Conservation (phyloP, 108 stramenopile species). For the Pseudonitzschia pungens region DNA sequence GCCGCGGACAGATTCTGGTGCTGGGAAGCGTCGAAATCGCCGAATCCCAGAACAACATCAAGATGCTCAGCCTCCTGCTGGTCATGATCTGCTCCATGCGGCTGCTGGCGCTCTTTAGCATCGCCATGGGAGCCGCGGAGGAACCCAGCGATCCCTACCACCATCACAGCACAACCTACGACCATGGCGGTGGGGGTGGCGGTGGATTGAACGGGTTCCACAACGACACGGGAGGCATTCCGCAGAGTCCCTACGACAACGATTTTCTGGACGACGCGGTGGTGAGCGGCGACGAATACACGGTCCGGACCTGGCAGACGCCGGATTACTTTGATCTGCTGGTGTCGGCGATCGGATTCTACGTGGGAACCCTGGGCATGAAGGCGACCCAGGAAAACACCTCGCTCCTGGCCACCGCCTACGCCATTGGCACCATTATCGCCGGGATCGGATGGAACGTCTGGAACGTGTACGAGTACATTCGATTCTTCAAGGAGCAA, state of each 20-base stretch:
- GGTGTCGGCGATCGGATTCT: conserved; percentile 62
- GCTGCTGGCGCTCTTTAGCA: conserved; percentile 58
- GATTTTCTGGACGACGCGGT: neutral
- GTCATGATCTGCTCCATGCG: conserved; percentile 76
- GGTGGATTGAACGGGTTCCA: too few relatives aligned
- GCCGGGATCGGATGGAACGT: conserved; percentile 59
- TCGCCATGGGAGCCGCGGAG: conserved; percentile 59
- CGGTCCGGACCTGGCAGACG: conserved; percentile 54
- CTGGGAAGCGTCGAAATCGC: conserved; percentile 67
- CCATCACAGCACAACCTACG: neutral
- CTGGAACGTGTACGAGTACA: conserved; percentile 31
- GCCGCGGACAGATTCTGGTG: conserved; percentile 71
- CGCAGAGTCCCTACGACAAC: conserved; percentile 10
- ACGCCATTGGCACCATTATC: conserved; percentile 51
- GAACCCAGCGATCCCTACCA: conserved; percentile 32
- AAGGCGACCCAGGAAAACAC: conserved; percentile 77
- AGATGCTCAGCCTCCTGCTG: conserved; percentile 72
- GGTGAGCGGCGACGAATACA: conserved; percentile 6
- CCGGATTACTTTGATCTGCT: conserved; percentile 64
- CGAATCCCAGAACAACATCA: conserved; percentile 80
- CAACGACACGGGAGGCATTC: conserved; percentile 1
- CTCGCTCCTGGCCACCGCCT: conserved; percentile 49
- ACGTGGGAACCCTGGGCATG: conserved; percentile 63
- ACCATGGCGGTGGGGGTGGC: neutral
- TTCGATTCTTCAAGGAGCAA: conserved; percentile 23